Evolutionary conservation across 208 protist species (phyloP), one percentile per base, ranked within the genome.

Genomic region (Trypanosoma vivax): DNA sequence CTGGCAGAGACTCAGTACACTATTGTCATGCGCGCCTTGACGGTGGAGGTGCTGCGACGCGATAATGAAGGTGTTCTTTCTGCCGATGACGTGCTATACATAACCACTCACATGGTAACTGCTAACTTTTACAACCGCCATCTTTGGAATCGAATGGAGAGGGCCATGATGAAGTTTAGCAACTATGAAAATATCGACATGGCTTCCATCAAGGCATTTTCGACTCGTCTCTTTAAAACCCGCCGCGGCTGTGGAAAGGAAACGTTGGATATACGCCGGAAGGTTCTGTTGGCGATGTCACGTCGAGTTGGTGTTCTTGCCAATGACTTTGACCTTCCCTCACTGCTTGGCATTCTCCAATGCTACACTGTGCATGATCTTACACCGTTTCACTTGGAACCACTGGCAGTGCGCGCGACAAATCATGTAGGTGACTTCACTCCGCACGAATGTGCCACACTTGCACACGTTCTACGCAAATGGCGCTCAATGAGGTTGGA

Each of bases 91-190:
- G 83, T 94, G 39, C 60, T 94, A 31, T 94, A 90, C 54, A 58
- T 94, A 11, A 73, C 81, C 16, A 92, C 87, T 14, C 76, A 91
- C 66, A 73, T 92, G 41, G 73, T 90, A 39, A 66, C 73, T 2
- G 67, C 81, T 1, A 94, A 94, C 60, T 94, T 88, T 42, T 94
- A 94, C 67, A 91, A 94, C 49, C 74, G 83, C 13, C 81, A 90
- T 47, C 43, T 94, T 51, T 94, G 87, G 83, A 88, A 94, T 39
- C 76, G 83, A 10, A 72, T 94, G 72, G 83, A 94, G 59, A 58
- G 51, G 45, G 38, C 81, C 31, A 48, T 93, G 61, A 16, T 65
- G 30, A 61, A 70, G 23, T 43, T 41, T 33, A 59, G 60, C 30
- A 76, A 80, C 50, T 94, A 78, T 52, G 83, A 90, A 14, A 65